Conservation (phyloP, 495 filamentous ascomycete genomes). For the Tricharina praecox region DNA sequence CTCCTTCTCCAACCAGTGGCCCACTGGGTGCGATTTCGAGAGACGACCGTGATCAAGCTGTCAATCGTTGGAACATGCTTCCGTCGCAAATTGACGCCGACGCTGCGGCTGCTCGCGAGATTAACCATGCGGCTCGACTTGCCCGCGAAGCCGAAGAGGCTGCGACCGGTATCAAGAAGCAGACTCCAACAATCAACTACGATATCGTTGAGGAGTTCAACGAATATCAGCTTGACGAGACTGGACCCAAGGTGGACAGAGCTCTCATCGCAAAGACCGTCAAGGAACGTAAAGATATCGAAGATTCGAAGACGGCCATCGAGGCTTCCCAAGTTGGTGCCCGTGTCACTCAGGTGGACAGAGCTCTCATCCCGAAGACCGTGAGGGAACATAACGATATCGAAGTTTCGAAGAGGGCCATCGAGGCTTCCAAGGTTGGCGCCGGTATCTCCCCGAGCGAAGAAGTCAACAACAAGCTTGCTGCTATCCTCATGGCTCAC, state of each 20-base stretch:
- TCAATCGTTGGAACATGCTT: constrained; percentile 20
- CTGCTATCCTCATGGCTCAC: too few relatives aligned
- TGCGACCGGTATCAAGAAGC: constrained; percentile 16
- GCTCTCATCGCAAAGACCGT: constrained; percentile 1
- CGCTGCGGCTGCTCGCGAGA: constrained; percentile 15
- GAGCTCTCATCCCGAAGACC: too few relatives aligned
- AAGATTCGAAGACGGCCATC: too few relatives aligned
- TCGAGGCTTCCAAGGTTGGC: too few relatives aligned
- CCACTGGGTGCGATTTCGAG: constrained; percentile 14
- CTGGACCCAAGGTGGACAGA: constrained; percentile 5
- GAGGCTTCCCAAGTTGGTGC: too few relatives aligned
- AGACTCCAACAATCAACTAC: constrained; percentile 7
- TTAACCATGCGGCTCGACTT: constrained; percentile 15
- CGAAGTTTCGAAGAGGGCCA: too few relatives aligned
- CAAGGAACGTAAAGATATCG: background rate
- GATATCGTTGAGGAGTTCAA: constrained; percentile 24
- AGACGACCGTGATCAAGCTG: constrained; percentile 17
- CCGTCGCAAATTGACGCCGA: constrained; percentile 18
- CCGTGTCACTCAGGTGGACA: too few relatives aligned
- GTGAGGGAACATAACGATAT: too few relatives aligned
- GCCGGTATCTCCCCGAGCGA: too few relatives aligned
- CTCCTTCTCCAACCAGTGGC: background rate
- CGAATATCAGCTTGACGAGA: constrained; percentile 15
- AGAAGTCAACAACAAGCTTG: too few relatives aligned
- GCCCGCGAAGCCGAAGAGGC: constrained; percentile 17